Evolutionary conservation across 2,329 filamentous ascomycete species (phyloP).

Genomic region (Botrytis cinerea): DNA sequence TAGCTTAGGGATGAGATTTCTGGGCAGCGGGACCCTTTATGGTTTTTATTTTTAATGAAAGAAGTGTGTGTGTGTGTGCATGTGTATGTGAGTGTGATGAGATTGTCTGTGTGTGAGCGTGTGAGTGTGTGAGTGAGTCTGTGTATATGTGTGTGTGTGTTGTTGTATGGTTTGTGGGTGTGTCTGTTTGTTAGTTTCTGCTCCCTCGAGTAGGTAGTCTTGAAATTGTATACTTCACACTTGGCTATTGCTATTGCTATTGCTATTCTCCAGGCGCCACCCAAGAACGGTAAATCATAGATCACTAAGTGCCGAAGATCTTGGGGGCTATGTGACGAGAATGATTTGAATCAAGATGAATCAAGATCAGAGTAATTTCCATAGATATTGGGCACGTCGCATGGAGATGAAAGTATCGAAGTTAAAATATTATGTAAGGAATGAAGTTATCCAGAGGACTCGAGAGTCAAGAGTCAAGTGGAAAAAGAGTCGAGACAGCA

Average conservation of each 20-base stretch:
- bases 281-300: neutral
- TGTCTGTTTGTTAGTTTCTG: too few relatives aligned
- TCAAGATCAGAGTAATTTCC: neutral
- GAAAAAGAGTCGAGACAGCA: neutral
- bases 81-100: neutral
- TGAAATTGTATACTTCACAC: neutral
- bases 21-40: constrained; percentile 4
- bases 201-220: neutral
- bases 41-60: neutral
- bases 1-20: neutral
- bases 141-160: neutral
- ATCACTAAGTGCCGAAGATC: neutral
- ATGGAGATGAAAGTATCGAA: neutral
- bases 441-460: neutral
- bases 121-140: neutral
- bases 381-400: neutral
- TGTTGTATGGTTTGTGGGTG: neutral
- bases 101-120: neutral
- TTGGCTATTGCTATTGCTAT: too few relatives aligned
- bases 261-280: neutral
- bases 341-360: neutral
- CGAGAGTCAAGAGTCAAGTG: neutral
- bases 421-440: neutral
- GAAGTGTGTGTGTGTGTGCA: neutral
- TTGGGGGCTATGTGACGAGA: neutral